Conservation (phyloP, 75 land plant species). For the Adiantum capillusveneris region DNA sequence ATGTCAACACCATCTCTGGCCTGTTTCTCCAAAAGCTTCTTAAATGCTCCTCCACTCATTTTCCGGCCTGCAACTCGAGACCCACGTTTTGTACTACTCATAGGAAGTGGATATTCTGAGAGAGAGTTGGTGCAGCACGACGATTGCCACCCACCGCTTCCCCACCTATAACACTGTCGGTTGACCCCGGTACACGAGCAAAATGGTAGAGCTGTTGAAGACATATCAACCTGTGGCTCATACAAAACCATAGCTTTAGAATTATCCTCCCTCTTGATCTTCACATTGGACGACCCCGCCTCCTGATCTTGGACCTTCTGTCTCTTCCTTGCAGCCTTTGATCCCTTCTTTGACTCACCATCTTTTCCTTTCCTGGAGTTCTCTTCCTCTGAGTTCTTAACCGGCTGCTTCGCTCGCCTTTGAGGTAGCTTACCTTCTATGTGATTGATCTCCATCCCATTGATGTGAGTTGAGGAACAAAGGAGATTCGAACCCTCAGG, state of each 20-base stretch:
- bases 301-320: background rate
- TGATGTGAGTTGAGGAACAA: background rate
- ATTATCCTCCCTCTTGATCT: background rate
- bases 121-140: slow-evolving; percentile 59
- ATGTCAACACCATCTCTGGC: slow-evolving; percentile 44
- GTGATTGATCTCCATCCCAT: background rate
- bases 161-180: slow-evolving; percentile 70
- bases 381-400: too few species aligned
- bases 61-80: slow-evolving; percentile 63
- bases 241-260: slow-evolving; percentile 20
- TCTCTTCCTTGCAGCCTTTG: background rate
- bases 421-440: background rate
- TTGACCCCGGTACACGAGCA: slow-evolving; percentile 57
- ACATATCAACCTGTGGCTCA: slow-evolving; percentile 42
- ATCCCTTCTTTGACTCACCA: background rate
- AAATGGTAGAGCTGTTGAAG: slow-evolving; percentile 48
- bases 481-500: background rate
- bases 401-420: background rate
- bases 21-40: slow-evolving; percentile 53
- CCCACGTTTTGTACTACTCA: slow-evolving; percentile 45
- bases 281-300: background rate
- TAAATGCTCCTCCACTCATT: slow-evolving; percentile 66
- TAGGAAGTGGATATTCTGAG: slow-evolving; percentile 53
- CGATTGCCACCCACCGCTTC: slow-evolving; percentile 70
- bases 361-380: too few species aligned